Evolutionary conservation across 2,329 filamentous ascomycete species (phyloP).

Genomic region (Aspergillus nomiae): DNA sequence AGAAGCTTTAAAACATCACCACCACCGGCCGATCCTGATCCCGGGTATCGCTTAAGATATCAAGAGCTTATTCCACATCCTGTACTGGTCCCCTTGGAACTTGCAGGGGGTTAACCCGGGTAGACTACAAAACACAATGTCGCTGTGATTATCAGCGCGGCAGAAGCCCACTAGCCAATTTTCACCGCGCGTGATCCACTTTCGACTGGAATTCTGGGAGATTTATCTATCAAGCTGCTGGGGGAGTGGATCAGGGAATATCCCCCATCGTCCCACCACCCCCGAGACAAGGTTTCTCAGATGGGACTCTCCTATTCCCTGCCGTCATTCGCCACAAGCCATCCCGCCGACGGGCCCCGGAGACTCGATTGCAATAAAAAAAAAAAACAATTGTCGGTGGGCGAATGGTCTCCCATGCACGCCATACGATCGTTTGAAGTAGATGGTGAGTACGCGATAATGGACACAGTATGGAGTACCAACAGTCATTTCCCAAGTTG

Average conservation of each 20-base stretch:
- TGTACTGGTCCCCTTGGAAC: neutral
- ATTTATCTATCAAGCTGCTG: conserved; percentile 19
- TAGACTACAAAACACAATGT: neutral
- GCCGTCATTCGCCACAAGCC: conserved; percentile 9
- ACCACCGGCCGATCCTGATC: neutral
- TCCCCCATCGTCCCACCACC: conserved; percentile 13
- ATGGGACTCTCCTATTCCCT: conserved; percentile 4
- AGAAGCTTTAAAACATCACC: neutral
- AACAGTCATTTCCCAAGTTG: neutral
- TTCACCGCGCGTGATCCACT: conserved; percentile 9
- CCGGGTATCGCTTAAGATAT: neutral
- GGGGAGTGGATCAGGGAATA: conserved; percentile 12
- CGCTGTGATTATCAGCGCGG: neutral
- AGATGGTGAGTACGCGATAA: conserved; percentile 2
- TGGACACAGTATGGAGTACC: neutral
- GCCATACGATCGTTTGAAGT: conserved; percentile 1
- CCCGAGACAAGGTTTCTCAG: conserved; percentile 4
- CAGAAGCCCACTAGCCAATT: conserved; percentile 4
- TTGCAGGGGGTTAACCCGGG: conserved; percentile 6
- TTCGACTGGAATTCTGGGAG: conserved; percentile 1
- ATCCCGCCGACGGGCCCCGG: neutral
- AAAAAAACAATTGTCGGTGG: conserved; percentile 19
- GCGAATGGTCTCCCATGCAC: conserved; percentile 10
- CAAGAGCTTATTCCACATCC: neutral
- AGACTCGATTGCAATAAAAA: conserved; percentile 17